Conservation (phyloP, 2,329 filamentous ascomycete species). For the Trichoderma breve region DNA sequence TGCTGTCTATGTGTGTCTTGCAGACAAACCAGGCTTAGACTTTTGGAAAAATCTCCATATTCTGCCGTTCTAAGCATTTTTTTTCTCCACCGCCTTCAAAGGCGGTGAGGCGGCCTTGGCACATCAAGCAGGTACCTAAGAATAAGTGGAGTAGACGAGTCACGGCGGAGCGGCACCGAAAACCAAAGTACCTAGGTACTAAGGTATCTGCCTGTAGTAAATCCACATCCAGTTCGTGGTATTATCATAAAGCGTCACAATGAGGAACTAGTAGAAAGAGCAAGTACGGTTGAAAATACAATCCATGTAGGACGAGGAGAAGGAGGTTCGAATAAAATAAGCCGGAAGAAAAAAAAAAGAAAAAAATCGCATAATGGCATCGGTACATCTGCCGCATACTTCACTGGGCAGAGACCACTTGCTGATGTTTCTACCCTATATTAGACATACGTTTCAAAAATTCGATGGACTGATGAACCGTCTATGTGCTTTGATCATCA, state of each 20-base stretch:
- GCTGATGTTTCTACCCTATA: not conserved
- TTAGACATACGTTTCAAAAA: not conserved
- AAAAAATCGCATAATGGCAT: too few relatives aligned
- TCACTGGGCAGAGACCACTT: not conserved
- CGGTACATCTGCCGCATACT: not conserved
- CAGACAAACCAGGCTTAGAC: not conserved
- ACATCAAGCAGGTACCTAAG: not conserved
- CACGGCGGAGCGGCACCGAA: not conserved
- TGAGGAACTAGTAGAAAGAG: too few relatives aligned
- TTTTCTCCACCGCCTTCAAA: slow-evolving; percentile 7
- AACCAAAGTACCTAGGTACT: not conserved
- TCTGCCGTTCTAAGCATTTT: slow-evolving; percentile 12
- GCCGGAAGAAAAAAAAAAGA: too few relatives aligned
- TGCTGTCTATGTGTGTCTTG: not conserved
- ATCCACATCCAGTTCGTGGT: too few relatives aligned
- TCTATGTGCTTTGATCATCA: not conserved
- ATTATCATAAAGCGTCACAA: too few relatives aligned
- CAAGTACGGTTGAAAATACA: too few relatives aligned
- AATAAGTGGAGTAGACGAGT: not conserved
- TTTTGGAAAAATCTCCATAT: slow-evolving; percentile 13
- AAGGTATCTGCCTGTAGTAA: not conserved
- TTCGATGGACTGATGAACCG: not conserved
- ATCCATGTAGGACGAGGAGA: too few relatives aligned
- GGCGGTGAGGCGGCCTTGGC: slow-evolving; percentile 20
- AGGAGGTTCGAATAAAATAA: too few relatives aligned